Percentiles rank a stretch among this genome's conserved stretches.
Evolutionary conservation across 768 basidiomycete species (phyloP).

Genomic region (Lactarius indigo): DNA sequence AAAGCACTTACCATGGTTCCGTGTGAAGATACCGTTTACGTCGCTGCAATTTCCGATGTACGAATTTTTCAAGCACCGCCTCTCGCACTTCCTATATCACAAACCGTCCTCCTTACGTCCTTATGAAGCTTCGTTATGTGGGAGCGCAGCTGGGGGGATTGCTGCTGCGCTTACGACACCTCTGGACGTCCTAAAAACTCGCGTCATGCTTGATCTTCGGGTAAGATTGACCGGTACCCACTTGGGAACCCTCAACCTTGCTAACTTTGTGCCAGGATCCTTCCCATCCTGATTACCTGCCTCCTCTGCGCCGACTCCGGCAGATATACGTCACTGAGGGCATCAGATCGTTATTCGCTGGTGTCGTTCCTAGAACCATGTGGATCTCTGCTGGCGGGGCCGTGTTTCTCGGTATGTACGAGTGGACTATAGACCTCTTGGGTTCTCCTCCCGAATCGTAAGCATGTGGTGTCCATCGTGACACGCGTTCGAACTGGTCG

Average conservation of each 20-base stretch:
- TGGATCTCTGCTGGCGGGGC: slow-evolving; percentile 98
- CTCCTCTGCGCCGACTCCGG: slow-evolving; percentile 52
- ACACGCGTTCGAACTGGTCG: not conserved
- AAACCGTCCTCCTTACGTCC: slow-evolving; percentile 51
- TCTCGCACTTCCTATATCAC: slow-evolving; percentile 52
- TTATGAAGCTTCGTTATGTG: slow-evolving; percentile 82
- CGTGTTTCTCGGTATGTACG: slow-evolving; percentile 96
- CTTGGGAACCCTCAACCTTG: not conserved
- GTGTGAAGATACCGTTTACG: slow-evolving; percentile 84
- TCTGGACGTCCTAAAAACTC: slow-evolving; percentile 93
- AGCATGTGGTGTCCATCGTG: slow-evolving; percentile 1
- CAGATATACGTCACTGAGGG: slow-evolving; percentile 77
- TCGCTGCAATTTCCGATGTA: slow-evolving; percentile 96
- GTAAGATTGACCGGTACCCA: slow-evolving; percentile 40
- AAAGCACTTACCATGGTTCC: not conserved
- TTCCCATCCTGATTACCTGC: slow-evolving; percentile 47
- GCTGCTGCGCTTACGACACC: slow-evolving; percentile 92
- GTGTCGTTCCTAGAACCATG: slow-evolving; percentile 84
- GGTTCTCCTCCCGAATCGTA: slow-evolving; percentile 11
- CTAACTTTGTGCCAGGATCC: slow-evolving; percentile 40
- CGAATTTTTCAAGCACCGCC: slow-evolving; percentile 71
- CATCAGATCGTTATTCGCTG: slow-evolving; percentile 70
- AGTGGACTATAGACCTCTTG: slow-evolving; percentile 44
- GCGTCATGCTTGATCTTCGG: slow-evolving; percentile 91
- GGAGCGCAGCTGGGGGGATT: slow-evolving; percentile 84